phyloP scores from a whole-genome alignment of 257 asterid genomes.

The Osmanthus fragrans region DNA sequence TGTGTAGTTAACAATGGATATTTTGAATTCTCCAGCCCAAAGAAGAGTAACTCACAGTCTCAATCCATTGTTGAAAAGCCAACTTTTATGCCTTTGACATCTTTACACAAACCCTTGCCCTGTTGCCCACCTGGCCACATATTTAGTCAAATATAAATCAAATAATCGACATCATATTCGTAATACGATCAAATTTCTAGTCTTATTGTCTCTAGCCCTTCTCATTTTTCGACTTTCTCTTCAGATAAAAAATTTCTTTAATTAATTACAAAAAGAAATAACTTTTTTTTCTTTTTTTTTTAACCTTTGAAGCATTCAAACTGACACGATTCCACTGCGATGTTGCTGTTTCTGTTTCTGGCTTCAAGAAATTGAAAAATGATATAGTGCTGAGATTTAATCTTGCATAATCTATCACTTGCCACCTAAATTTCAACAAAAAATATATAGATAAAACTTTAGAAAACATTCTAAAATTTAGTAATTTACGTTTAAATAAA shows the following conservation, averaged over 20 bases:
- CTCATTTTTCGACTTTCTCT: neutral
- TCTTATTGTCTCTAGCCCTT: neutral
- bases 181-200: conserved; percentile 19
- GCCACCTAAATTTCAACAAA: conserved; percentile 62
- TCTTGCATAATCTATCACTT: conserved; percentile 50
- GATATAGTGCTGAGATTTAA: conserved; percentile 54
- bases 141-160: conserved; percentile 15
- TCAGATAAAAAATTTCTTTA: neutral
- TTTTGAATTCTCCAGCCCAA: neutral
- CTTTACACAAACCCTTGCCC: conserved; percentile 40
- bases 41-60: conserved; percentile 63
- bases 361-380: conserved; percentile 75
- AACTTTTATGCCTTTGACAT: conserved; percentile 76
- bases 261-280: neutral
- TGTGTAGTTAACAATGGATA: neutral
- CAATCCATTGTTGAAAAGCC: conserved; percentile 98
- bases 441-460: too few species aligned
- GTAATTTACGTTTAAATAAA: too few species aligned
- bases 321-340: conserved; percentile 85
- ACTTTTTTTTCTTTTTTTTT: too few species aligned
- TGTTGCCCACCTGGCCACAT: conserved; percentile 71
- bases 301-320: conserved; percentile 83
- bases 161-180: neutral
- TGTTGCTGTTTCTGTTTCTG: conserved; percentile 83
- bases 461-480: neutral